These are phyloP conservation scores for Arachnomyces sp. DNA, from an alignment of 2,329 filamentous ascomycete genomes.

Conservation along the genomic window DNA sequence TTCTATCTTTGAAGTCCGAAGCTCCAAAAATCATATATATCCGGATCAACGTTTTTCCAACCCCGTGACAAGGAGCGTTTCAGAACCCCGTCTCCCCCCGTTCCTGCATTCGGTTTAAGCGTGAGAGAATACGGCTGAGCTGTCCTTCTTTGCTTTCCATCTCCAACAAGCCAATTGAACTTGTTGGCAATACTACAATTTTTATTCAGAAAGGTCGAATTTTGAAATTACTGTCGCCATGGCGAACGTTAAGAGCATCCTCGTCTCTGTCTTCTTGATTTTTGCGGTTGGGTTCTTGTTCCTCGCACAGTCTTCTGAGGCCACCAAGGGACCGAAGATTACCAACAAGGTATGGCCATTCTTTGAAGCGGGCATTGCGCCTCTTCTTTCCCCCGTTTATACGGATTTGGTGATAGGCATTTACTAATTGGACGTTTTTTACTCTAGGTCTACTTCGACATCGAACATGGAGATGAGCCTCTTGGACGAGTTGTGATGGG, in stretches of 20 bases:
- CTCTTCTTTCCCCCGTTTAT: neutral
- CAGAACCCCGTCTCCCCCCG: conserved; percentile 21
- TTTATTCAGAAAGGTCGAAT: conserved; percentile 11
- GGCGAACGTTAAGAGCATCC: conserved; percentile 64
- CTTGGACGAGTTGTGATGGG: conserved; percentile 57
- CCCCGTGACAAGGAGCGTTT: conserved; percentile 23
- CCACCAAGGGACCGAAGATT: conserved; percentile 84
- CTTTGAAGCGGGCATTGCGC: neutral
- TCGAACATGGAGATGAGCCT: conserved; percentile 55
- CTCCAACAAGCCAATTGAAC: conserved; percentile 5
- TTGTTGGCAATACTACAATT: neutral
- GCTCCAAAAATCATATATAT: too few relatives aligned
- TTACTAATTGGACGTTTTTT: conserved; percentile 2
- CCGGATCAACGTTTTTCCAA: too few relatives aligned
- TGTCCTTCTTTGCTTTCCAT: conserved; percentile 1
- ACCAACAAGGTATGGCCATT: conserved; percentile 64
- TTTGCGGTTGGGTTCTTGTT: conserved; percentile 66
- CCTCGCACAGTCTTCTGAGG: conserved; percentile 66
- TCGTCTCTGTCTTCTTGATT: conserved; percentile 68
- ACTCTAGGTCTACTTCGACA: conserved; percentile 56
- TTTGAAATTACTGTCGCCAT: conserved; percentile 45
- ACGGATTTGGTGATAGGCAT: neutral
- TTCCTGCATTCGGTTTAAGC: too few relatives aligned
- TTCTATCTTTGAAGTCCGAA: too few relatives aligned
- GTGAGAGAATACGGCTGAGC: neutral